phyloP scores from a whole-genome alignment of 208 protist genomes.

The Trypanosoma platydactyli region DNA sequence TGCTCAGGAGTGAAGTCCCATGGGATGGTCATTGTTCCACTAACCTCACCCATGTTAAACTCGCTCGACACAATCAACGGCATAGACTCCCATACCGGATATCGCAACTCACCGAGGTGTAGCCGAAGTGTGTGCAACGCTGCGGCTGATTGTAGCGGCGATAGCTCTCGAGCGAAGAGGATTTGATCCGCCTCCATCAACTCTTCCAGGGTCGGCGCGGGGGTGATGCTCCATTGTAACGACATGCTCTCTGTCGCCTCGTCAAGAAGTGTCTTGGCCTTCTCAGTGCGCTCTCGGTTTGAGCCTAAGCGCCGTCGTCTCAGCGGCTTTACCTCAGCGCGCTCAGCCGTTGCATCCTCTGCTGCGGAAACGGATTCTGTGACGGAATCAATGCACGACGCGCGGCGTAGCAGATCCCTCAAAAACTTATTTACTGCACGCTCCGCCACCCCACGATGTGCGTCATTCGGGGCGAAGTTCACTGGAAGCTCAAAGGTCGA shows the following conservation, averaged over 20 bases:
- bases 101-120: conserved; percentile 83
- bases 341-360: conserved; percentile 75
- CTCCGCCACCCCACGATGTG: conserved; percentile 78
- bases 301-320: conserved; percentile 42
- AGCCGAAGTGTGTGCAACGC: conserved; percentile 83
- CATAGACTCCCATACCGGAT: conserved; percentile 87
- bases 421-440: conserved; percentile 89
- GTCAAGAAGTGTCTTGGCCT: conserved; percentile 74
- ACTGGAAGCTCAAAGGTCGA: conserved; percentile 84
- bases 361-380: conserved; percentile 77
- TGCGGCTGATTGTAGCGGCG: conserved; percentile 83
- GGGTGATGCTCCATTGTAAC: conserved; percentile 75
- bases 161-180: conserved; percentile 73
- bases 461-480: conserved; percentile 72
- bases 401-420: conserved; percentile 80
- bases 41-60: conserved; percentile 77
- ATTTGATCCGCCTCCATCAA: conserved; percentile 91
- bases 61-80: conserved; percentile 79
- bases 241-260: conserved; percentile 82
- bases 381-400: conserved; percentile 82
- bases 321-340: conserved; percentile 75
- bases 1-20: conserved; percentile 86
- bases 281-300: conserved; percentile 19
- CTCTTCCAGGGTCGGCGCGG: conserved; percentile 79
- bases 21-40: conserved; percentile 78